Evolutionary conservation across 768 basidiomycete species (phyloP).

Genomic region (Tricholoma hemisulphureum): DNA sequence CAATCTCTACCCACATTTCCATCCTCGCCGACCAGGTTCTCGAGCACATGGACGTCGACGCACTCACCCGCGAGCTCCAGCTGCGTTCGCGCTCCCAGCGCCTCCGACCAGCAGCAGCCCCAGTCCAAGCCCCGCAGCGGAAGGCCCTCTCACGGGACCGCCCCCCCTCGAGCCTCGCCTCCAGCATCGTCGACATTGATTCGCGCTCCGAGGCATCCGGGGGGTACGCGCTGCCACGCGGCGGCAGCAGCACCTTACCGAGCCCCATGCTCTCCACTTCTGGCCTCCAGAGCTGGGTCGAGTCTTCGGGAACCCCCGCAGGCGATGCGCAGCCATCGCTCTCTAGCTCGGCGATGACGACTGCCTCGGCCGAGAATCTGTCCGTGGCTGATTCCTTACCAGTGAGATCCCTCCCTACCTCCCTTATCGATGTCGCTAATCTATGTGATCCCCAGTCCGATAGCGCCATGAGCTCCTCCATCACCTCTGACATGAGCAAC

Average conservation of each 20-base stretch:
- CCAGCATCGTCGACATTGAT: conserved; percentile 38
- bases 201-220: conserved; percentile 45
- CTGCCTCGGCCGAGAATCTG: conserved; percentile 13
- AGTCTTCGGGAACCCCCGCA: conserved; percentile 20
- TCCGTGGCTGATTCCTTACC: conserved; percentile 18
- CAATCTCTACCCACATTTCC: conserved; percentile 66
- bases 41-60: conserved; percentile 76
- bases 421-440: too few relatives aligned
- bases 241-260: too few relatives aligned
- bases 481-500: conserved; percentile 29
- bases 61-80: conserved; percentile 54
- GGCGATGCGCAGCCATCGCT: conserved; percentile 19
- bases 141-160: conserved; percentile 8
- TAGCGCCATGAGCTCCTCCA: conserved; percentile 31
- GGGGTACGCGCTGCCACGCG: too few relatives aligned
- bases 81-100: too few relatives aligned
- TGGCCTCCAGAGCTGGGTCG: conserved; percentile 38
- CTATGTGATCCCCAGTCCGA: conserved; percentile 26
- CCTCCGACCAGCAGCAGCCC: too few relatives aligned
- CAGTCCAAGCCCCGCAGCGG: too few relatives aligned
- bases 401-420: conserved; percentile 10
- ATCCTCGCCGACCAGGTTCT: conserved; percentile 64
- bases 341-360: conserved; percentile 36
- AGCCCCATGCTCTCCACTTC: conserved; percentile 17
- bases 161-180: conserved; percentile 32